A percentile compares a stretch with the other conserved stretches of the same genome.
phyloP scores from a whole-genome alignment of 2,329 filamentous ascomycete genomes.

The Botrytis medusae region DNA sequence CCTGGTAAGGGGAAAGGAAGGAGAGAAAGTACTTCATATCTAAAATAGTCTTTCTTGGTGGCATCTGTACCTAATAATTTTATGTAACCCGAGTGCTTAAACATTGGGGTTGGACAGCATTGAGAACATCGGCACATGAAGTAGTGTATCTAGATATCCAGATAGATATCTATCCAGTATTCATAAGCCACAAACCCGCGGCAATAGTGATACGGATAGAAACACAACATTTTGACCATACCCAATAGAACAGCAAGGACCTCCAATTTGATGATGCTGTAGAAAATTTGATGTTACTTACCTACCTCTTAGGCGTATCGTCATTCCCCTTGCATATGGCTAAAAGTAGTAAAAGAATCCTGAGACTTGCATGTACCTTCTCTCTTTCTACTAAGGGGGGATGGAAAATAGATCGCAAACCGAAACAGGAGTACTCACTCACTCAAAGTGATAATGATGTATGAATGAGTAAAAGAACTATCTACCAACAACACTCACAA shows the following conservation, averaged over 20 bases:
- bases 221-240: background rate
- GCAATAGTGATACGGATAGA: background rate
- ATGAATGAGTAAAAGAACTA: no score
- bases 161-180: background rate
- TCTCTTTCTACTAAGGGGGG: background rate
- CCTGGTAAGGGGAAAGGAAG: background rate
- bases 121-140: background rate
- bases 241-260: background rate
- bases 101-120: background rate
- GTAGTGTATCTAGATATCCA: background rate
- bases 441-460: no score
- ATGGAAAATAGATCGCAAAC: no score
- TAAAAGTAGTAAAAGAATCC: background rate
- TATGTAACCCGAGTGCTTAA: background rate
- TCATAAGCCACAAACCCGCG: background rate
- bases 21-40: background rate
- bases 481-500: background rate
- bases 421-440: no score
- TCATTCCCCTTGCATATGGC: background rate
- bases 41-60: slow-evolving; percentile 5
- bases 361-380: background rate
- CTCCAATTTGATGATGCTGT: background rate
- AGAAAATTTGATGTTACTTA: background rate
- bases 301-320: background rate
- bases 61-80: background rate